phyloP scores from a whole-genome alignment of 2,329 filamentous ascomycete species.

The Aureobasidium pullulans region DNA sequence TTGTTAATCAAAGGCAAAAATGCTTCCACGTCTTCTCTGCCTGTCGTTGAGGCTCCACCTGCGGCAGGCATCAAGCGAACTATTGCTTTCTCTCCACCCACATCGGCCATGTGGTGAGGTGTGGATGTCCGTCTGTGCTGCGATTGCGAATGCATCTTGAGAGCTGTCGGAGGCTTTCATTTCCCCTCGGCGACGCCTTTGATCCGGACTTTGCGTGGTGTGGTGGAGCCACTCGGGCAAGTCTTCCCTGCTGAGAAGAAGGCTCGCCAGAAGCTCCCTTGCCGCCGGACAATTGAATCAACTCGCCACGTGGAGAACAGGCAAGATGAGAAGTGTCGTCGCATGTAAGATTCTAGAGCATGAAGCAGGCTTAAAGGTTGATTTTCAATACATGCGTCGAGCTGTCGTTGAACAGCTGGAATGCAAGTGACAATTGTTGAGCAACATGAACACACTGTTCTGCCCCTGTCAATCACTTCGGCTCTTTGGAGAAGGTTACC shows the following conservation, averaged over 20 bases:
- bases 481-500: conserved; percentile 7
- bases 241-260: background rate
- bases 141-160: background rate
- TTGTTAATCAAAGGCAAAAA: conserved; percentile 7
- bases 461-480: conserved; percentile 10
- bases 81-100: background rate
- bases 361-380: background rate
- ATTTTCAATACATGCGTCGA: background rate
- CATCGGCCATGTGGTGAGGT: background rate
- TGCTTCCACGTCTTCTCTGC: background rate
- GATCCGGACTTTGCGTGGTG: background rate
- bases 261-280: background rate
- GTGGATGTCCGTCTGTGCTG: background rate
- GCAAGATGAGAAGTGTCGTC: background rate
- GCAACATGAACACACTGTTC: background rate
- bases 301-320: background rate
- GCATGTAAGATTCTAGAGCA: background rate
- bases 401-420: background rate
- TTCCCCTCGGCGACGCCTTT: background rate
- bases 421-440: background rate
- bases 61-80: background rate
- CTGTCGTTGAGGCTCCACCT: conserved; percentile 9
- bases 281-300: background rate
- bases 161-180: background rate
- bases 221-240: background rate